Conservation (phyloP, 805 yeast genomes). For the Starmerella apicola region DNA sequence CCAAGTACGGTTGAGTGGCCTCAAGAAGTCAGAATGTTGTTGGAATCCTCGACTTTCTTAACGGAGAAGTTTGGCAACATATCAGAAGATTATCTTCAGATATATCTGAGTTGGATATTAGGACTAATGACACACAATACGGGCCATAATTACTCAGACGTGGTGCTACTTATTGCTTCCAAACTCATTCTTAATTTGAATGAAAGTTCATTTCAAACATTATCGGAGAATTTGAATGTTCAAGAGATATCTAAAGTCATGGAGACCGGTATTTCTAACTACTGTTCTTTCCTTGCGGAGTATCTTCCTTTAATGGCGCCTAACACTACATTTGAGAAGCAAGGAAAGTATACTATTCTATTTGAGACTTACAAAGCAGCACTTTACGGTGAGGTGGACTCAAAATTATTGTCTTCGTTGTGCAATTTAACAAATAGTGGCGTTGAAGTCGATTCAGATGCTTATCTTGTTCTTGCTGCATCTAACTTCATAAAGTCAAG, state of each 20-base stretch:
- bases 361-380: not conserved
- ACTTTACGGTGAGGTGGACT: not conserved
- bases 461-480: slow-evolving; percentile 10
- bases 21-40: slow-evolving; percentile 1
- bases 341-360: not conserved
- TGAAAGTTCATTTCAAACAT: not conserved
- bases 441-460: slow-evolving; percentile 3
- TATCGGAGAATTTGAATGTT: not conserved
- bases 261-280: not conserved
- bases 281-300: slow-evolving; percentile 12
- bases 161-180: not conserved
- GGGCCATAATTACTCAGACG: not conserved
- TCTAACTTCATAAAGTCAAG: not conserved
- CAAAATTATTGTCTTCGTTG: too few species aligned
- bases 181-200: not conserved
- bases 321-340: slow-evolving; percentile 6
- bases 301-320: slow-evolving; percentile 4
- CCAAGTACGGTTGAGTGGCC: slow-evolving; percentile 6
- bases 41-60: not conserved
- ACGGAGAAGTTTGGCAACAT: not conserved
- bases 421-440: too few species aligned
- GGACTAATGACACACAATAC: not conserved
- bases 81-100: not conserved
- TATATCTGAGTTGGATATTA: not conserved
- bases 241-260: not conserved